These are phyloP conservation scores for Corchorus capsularis DNA, from an alignment of 345 rosid species.

Conservation along the genomic window DNA sequence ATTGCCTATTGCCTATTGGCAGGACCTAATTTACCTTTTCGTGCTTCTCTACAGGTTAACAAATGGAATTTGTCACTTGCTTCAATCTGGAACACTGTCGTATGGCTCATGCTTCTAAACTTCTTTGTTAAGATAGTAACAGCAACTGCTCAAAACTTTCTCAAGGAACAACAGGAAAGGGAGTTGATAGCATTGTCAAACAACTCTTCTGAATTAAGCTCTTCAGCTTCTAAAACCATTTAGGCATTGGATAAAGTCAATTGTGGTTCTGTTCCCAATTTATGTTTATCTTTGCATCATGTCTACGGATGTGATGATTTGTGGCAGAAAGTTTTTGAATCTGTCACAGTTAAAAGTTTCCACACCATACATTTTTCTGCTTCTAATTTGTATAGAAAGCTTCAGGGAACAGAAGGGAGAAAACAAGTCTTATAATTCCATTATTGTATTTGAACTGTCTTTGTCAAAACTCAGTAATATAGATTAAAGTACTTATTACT, in stretches of 20 bases:
- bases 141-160: conserved; percentile 71
- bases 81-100: conserved; percentile 76
- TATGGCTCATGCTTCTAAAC: conserved; percentile 97
- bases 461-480: conserved; percentile 4
- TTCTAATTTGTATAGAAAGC: conserved; percentile 2
- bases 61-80: conserved; percentile 84
- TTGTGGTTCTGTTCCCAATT: neutral
- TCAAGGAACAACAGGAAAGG: conserved; percentile 70
- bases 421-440: no score
- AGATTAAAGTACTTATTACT: neutral
- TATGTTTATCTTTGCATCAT: neutral
- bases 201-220: conserved; percentile 24
- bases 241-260: neutral
- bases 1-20: neutral
- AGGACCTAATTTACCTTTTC: neutral
- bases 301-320: neutral
- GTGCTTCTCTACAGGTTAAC: conserved; percentile 50
- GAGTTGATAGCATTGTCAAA: conserved; percentile 33
- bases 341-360: conserved; percentile 8
- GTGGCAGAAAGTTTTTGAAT: conserved; percentile 18
- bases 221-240: neutral
- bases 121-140: conserved; percentile 79
- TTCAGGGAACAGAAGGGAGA: neutral
- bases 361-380: neutral
- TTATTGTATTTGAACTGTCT: no score